These are phyloP conservation scores for Cajanus cajan DNA, from an alignment of 306 rosid genomes.

Conservation along the genomic window DNA sequence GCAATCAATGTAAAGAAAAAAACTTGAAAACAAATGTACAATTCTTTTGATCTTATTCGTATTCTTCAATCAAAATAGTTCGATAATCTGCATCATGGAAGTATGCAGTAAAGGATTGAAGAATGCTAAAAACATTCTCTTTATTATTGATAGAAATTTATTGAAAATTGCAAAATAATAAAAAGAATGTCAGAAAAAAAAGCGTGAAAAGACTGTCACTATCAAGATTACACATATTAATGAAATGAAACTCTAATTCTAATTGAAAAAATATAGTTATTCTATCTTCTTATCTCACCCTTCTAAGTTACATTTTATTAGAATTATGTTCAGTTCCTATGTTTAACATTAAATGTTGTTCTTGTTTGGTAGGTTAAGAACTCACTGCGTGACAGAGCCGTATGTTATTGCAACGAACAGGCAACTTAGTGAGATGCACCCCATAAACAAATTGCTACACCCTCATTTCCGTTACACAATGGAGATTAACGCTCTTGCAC, in stretches of 20 bases:
- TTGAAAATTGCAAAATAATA: no score
- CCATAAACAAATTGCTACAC: conserved; percentile 65
- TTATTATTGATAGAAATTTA: no score
- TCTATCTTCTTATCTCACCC: background rate
- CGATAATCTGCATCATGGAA: background rate
- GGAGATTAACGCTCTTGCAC: conserved; percentile 82
- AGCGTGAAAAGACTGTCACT: no score
- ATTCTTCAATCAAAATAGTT: background rate
- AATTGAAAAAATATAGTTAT: no score
- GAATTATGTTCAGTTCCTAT: background rate
- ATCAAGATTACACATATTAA: no score
- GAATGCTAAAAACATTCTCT: no score
- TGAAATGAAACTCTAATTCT: background rate
- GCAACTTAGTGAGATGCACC: conserved; percentile 81
- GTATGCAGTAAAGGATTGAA: background rate
- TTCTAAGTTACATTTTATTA: background rate
- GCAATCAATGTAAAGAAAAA: background rate
- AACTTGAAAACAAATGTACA: background rate
- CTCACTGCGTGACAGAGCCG: conserved; percentile 78
- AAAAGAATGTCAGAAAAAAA: no score
- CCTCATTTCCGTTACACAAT: conserved; percentile 89
- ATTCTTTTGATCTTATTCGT: no score
- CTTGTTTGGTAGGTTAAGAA: conserved; percentile 62
- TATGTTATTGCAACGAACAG: conserved; percentile 81
- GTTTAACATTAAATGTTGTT: background rate